These are phyloP conservation scores for Monosporascus ibericus DNA, from an alignment of 2,329 filamentous ascomycete species.

Conservation along the genomic window DNA sequence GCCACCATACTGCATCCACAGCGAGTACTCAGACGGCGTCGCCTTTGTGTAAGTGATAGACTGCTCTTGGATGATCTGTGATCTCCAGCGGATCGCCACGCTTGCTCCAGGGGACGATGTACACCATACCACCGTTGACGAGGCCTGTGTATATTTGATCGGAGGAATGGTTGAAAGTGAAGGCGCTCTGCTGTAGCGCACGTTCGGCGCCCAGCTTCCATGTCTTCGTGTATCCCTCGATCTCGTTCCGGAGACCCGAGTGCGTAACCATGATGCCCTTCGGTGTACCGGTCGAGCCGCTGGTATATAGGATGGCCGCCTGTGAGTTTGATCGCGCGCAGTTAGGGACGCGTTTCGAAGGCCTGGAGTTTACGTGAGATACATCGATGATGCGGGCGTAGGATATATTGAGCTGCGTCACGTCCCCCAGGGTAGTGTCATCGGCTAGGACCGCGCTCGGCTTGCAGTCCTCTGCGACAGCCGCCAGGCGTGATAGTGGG, in stretches of 20 bases:
- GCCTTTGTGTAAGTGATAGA: constrained; percentile 28
- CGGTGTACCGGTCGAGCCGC: constrained; percentile 18
- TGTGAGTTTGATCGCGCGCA: not conserved
- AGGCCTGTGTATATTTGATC: constrained; percentile 23
- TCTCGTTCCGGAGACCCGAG: constrained; percentile 18
- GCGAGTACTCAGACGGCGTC: constrained; percentile 32
- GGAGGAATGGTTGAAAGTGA: constrained; percentile 16
- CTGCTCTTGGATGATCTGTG: constrained; percentile 25
- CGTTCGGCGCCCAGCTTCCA: constrained; percentile 9
- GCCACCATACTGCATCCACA: constrained; percentile 14
- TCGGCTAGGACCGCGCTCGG: constrained; percentile 23
- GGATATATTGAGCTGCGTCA: not conserved
- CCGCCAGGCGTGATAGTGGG: constrained; percentile 17
- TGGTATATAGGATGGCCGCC: constrained; percentile 17
- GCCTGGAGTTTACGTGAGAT: not conserved
- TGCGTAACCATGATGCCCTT: constrained; percentile 28
- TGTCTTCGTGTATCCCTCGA: constrained; percentile 11
- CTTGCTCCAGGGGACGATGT: constrained; percentile 16
- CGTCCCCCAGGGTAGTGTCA: not conserved
- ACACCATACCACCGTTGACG: constrained; percentile 21
- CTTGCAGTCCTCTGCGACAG: constrained; percentile 20
- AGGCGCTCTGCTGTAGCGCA: constrained; percentile 31
- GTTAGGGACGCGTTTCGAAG: not conserved
- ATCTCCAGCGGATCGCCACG: constrained; percentile 26
- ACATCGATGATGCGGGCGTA: not conserved